Conservation (phyloP, 164 flowering plant genomes). For the Vitis amurensis region DNA sequence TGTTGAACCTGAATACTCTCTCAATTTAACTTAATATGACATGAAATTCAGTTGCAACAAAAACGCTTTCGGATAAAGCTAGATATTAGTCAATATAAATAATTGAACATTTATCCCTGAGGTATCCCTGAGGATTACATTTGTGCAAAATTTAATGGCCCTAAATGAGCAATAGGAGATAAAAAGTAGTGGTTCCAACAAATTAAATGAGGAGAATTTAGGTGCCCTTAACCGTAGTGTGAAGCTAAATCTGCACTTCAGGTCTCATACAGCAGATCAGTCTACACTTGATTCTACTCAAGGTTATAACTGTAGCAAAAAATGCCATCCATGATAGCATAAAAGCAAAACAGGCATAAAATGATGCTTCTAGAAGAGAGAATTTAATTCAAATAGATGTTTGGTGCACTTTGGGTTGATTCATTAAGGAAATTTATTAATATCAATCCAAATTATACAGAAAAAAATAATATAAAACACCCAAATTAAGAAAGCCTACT, state of each 20-base stretch:
- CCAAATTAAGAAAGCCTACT: constrained; percentile 32
- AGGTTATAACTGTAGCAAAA: not conserved
- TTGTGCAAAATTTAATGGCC: no score
- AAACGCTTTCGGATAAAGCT: not conserved
- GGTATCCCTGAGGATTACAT: no score
- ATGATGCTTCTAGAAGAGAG: not conserved
- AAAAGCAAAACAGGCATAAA: not conserved
- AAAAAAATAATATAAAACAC: not conserved
- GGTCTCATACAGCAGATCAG: not conserved
- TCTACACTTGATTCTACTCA: not conserved
- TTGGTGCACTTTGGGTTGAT: not conserved
- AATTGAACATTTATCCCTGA: no score
- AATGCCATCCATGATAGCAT: not conserved
- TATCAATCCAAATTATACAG: no score
- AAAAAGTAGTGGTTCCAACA: no score
- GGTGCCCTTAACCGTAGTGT: no score
- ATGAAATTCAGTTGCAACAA: not conserved
- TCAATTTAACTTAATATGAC: not conserved
- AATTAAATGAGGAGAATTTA: no score
- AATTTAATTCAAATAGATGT: not conserved
- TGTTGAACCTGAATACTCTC: not conserved
- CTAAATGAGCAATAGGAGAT: no score
- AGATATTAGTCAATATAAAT: no score
- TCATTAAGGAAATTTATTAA: no score
- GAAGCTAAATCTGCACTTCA: no score